Base-by-base conservation (phyloP, 148 eudicot genomes). In the Amaranthus cruentus region DNA sequence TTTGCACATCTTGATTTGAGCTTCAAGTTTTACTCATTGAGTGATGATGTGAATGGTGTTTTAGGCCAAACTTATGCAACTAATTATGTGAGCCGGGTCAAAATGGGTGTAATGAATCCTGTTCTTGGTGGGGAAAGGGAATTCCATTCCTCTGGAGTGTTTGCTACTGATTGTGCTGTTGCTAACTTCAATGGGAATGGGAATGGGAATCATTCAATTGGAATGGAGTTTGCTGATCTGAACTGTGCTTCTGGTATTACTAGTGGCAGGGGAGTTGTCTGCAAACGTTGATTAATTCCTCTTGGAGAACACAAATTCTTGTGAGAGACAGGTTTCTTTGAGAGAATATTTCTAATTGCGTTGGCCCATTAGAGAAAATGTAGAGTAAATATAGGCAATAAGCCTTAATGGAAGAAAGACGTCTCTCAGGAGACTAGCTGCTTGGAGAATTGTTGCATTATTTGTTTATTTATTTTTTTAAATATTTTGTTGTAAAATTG, bases 1-100 rank as follows among this genome's bases (percentile, higher is more conserved):
- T 88, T 88, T 7, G 97, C 97, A 46, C 96, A 90, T 68, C 90
- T 92, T 8, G 97, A 92, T 74, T 65, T 87, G 71, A 80, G 88
- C 69, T 87, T 90, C 80, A 88, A 88, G 77, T 92, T 92, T 56
- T 79, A 84, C 82, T 83, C 90, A 1, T 56, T 92, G 48, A 92
- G 84, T 43, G 84, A 75, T 2, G 77, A 84, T 2, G 97, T 92
- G 2, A 83, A 80, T 58, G 97, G 97, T 0, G 96, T 92, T 42
- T 76, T 92, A 65, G 97, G 97, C 10, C 92, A 87, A 70, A 92
- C 97, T 4, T 92, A 92, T 69, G 89, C 77, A 1, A 79, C 76
- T 47, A 82, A 84, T 56, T 92, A 92, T 48, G 85, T 78, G 69
- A 90, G 88, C 60, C 84, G 84, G 60, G 96, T 82, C 47, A 92